Percentiles rank a stretch among this genome's conserved stretches.
These are phyloP conservation scores for Aspergillus niger DNA, from an alignment of 2,329 filamentous ascomycete species.

Conservation along the genomic window DNA sequence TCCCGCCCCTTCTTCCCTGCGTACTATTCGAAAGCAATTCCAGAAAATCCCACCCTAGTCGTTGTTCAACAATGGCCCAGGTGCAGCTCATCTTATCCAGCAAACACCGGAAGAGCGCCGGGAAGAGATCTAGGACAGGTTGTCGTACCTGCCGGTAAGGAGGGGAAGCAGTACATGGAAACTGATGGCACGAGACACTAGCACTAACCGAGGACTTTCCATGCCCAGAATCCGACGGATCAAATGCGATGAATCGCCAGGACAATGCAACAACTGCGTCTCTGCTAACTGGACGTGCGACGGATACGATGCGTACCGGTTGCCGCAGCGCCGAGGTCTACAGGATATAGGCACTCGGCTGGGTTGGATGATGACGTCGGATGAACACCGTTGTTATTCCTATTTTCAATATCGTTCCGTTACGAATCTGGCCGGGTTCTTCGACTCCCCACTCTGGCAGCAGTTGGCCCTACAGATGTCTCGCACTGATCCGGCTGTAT, in stretches of 20 bases:
- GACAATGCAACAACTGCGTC: conserved; percentile 5
- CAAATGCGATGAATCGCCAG: conserved; percentile 15
- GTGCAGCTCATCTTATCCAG: neutral
- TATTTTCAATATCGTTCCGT: conserved; percentile 10
- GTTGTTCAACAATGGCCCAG: neutral
- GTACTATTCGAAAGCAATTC: too few relatives aligned
- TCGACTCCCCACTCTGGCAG: conserved; percentile 12
- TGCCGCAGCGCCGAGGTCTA: conserved; percentile 1
- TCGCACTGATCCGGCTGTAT: conserved; percentile 5
- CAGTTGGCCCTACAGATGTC: conserved; percentile 8
- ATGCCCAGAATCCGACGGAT: conserved; percentile 11
- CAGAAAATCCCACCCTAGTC: too few relatives aligned
- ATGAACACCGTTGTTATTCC: conserved; percentile 6
- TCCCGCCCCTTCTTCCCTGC: too few relatives aligned
- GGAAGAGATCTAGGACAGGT: conserved; percentile 11
- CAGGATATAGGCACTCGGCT: neutral
- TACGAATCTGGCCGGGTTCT: conserved; percentile 1
- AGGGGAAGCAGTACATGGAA: neutral
- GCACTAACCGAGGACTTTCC: neutral
- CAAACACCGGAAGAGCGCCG: neutral
- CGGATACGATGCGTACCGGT: neutral
- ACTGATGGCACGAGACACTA: neutral
- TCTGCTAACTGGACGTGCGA: conserved; percentile 8
- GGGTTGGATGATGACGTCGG: conserved; percentile 6
- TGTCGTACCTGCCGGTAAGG: conserved; percentile 16